Percentiles rank a stretch among this genome's conserved stretches.
Evolutionary conservation across 805 yeast species (phyloP).

Genomic region (Sugiyamaella mastotermitis): DNA sequence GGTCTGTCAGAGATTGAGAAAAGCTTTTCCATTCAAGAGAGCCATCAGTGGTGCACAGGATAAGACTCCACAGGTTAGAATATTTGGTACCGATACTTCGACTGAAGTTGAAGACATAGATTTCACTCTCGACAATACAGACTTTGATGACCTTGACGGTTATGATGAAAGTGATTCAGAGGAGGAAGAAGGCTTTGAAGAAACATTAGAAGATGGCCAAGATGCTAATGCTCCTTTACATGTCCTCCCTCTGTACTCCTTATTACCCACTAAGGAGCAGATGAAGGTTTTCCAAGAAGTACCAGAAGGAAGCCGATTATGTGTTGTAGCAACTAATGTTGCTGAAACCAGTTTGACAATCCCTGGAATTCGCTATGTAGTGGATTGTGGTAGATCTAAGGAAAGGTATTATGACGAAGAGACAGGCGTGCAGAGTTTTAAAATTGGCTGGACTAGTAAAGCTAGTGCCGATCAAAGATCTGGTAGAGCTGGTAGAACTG

Average conservation of each 20-base stretch:
- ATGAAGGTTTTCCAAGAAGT: constrained; percentile 85
- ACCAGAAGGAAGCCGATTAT: constrained; percentile 78
- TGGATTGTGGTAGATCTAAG: constrained; percentile 91
- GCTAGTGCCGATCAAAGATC: constrained; percentile 95
- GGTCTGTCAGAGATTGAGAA: constrained; percentile 62
- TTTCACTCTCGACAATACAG: constrained; percentile 32
- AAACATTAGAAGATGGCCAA: constrained; percentile 54
- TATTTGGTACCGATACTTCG: constrained; percentile 52
- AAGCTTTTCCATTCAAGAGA: constrained; percentile 56
- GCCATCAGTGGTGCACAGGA: constrained; percentile 11
- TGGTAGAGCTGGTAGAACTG: constrained; percentile 98
- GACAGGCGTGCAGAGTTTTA: constrained; percentile 89
- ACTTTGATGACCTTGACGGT: constrained; percentile 35
- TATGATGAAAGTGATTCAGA: constrained; percentile 39
- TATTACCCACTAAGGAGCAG: constrained; percentile 91
- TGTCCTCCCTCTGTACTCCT: constrained; percentile 87
- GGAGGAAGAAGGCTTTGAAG: constrained; percentile 52
- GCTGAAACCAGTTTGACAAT: constrained; percentile 97
- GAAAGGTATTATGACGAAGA: constrained; percentile 77
- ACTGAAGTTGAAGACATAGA: constrained; percentile 85
- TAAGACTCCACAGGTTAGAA: constrained; percentile 33
- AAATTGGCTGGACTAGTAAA: constrained; percentile 85
- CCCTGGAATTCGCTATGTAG: constrained; percentile 90
- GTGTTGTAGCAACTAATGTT: constrained; percentile 94
- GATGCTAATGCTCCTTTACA: constrained; percentile 76